Evolutionary conservation across 805 yeast species (phyloP), one percentile per base, ranked within the genome.

Genomic region (Pichia cephalocereana): DNA sequence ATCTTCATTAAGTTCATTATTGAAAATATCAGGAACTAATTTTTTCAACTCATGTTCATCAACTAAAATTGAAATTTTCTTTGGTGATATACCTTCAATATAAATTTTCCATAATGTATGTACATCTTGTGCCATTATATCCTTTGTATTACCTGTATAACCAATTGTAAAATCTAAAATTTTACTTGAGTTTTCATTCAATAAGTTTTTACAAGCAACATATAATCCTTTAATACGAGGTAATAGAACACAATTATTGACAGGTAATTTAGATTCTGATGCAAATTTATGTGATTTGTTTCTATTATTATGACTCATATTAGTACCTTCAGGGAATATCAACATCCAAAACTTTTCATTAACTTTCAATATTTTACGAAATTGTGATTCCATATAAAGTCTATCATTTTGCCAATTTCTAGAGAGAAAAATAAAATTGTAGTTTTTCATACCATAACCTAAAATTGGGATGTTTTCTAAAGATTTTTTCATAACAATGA

Each of bases 281-380:
- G 88, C 83, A 65, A 70, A 93, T 8, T 62, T 70, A 17, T 69
- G 70, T 9, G 90, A 79, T 49, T 77, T 76, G 4, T 57, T 66
- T 43, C 78, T 72, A 2, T 96, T 87, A 51, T 77, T 74, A 6
- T 71, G 72, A 38, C 93, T 81, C 47, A 85, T 67, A 50, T 88
- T 93, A 0, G 99, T 93, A 6, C 99, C 99, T 64, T 93, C 99
- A 1, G 99, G 99, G 66, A 84, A 93, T 28, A 93, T 64, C 23
- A 90, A 66, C 42, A 93, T 63, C 72, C 83, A 80, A 53, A 82
- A 81, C 61, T 54, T 72, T 6, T 66, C 62, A 1, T 51, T 36
- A 6, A 57, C 48, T 1, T 76, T 77, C 26, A 71, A 65, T 1
- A 80, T 64, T 40, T 70, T 71, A 15, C 68, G 65, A 48, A 89